Evolutionary conservation across 2,329 filamentous ascomycete species (phyloP), one percentile per base, ranked within the genome.

Genomic region (Aspergillus sp.): DNA sequence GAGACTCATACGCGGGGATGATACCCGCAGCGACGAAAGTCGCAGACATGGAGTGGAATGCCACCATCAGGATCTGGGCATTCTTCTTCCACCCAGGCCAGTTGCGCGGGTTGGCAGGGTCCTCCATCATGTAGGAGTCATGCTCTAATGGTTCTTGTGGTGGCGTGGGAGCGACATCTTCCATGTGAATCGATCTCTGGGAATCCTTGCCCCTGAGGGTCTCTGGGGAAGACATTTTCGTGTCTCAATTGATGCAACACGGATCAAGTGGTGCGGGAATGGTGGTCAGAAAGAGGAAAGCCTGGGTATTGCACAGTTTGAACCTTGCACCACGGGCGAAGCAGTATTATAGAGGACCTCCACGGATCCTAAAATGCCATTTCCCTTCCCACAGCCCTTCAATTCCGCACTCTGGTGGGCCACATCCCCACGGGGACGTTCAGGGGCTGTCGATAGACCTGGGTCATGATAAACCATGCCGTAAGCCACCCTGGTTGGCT

Each of bases 1-100:
- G 83, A 84, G 2, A 82, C 81, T 84, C 63, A 87, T 85, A 3
- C 80, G 73, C 0, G 6, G 54, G 54, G 38, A 56, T 56, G 43
- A 56, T 56, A 34, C 54, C 41, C 30, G 84, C 78, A 0, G 84
- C 83, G 1, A 78, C 83, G 64, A 87, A 86, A 0, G 83, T 84
- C 48, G 80, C 79, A 81, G 87, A 86, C 72, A 82, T 82, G 28
- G 83, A 82, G 59, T 87, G 83, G 67, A 85, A 84, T 0, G 84
- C 82, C 17, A 87, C 83, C 13, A 87, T 78, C 7, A 80, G 59
- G 0, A 88, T 73, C 61, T 87, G 85, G 59, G 75, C 60, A 0
- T 77, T 70, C 34, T 58, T 80, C 85, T 86, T 49, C 47, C 47
- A 49, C 3, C 5, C 13, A 4, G 47, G 47, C 47, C 47, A 49